These are phyloP conservation scores for Phytomonas sp. DNA, from an alignment of 208 protist species.

Conservation along the genomic window DNA sequence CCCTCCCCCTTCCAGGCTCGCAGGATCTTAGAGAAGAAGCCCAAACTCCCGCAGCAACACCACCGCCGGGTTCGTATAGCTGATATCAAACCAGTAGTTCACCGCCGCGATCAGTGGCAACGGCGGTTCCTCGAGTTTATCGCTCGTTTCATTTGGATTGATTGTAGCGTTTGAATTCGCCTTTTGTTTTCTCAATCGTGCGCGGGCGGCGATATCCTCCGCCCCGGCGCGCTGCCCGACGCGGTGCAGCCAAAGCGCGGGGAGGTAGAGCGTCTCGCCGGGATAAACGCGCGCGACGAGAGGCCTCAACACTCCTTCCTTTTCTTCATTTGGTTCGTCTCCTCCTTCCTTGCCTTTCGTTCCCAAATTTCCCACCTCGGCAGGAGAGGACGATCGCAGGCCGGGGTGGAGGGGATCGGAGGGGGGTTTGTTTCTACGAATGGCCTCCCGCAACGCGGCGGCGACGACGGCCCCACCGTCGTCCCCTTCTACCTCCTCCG, in stretches of 20 bases:
- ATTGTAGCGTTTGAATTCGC: not conserved
- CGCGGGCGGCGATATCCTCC: constrained; percentile 33
- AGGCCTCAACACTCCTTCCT: constrained; percentile 24
- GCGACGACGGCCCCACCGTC: constrained; percentile 18
- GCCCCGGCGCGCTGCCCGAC: constrained; percentile 80
- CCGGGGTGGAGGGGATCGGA: no score
- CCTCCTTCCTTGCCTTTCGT: not conserved
- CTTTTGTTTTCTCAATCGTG: constrained; percentile 11
- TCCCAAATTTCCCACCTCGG: not conserved
- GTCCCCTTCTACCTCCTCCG: constrained; percentile 24
- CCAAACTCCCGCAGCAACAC: constrained; percentile 81
- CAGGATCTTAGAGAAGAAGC: constrained; percentile 41
- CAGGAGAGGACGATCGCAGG: no score
- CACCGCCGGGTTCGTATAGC: constrained; percentile 69
- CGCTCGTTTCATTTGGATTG: not conserved
- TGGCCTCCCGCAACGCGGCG: constrained; percentile 12
- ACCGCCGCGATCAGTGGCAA: constrained; percentile 83
- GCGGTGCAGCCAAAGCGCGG: constrained; percentile 86
- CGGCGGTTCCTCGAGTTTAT: constrained; percentile 11
- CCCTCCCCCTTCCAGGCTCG: not conserved
- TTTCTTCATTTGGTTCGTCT: constrained; percentile 3
- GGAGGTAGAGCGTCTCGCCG: constrained; percentile 87
- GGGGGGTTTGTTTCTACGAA: constrained; percentile 5
- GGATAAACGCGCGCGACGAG: constrained; percentile 70
- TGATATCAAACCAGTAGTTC: constrained; percentile 93